Evolutionary conservation across 2,329 filamentous ascomycete genomes (phyloP), one percentile per base, ranked within the genome.

Genomic region (Fusarium paranaense): DNA sequence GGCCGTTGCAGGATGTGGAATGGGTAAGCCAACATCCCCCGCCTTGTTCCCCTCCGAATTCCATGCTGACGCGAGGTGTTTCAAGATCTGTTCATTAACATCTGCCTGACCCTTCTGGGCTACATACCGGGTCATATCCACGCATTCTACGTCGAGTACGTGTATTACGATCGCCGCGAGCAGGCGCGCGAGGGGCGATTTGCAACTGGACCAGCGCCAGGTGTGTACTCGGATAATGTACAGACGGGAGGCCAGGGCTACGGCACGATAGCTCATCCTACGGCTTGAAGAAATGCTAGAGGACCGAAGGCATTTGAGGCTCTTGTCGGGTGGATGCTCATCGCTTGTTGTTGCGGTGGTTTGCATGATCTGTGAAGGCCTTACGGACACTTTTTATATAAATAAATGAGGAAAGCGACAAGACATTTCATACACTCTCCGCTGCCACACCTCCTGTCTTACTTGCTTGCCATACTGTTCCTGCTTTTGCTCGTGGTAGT

Each of bases 101-200:
- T 93, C 76, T 87, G 89, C 74, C 83, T 94, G 71, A 93, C 91
- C 0, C 77, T 93, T 32, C 86, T 93, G 25, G 91, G 91, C n/a
- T 94, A 92, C 81, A 83, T 97, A 60, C 94, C 94, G 0, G 94
- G 94, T 9, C 92, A 95, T 75, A 89, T 96, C 47, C 92, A 95
- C 80, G 93, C 93, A 50, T 95, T 95, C 82, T 97, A 95, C 81
- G 76, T 95, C 70, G 91, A 95, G 83, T 97, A 95, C 81, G 87
- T 97, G 71, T 97, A 95, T 85, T 96, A 92, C 82, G 90, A 94
- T 78, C 92, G 92, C 42, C 88, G 87, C 62, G 91, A 94, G 76
- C 89, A 91, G 80, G 87, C 88, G 3, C 83, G 86, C 54, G 85
- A 88, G 37, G 93, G 93, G 6, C 85, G 86, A 13, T 86, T 87